These are phyloP conservation scores for Xylaria sp. DNA, from an alignment of 2,329 filamentous ascomycete species.

Conservation along the genomic window DNA sequence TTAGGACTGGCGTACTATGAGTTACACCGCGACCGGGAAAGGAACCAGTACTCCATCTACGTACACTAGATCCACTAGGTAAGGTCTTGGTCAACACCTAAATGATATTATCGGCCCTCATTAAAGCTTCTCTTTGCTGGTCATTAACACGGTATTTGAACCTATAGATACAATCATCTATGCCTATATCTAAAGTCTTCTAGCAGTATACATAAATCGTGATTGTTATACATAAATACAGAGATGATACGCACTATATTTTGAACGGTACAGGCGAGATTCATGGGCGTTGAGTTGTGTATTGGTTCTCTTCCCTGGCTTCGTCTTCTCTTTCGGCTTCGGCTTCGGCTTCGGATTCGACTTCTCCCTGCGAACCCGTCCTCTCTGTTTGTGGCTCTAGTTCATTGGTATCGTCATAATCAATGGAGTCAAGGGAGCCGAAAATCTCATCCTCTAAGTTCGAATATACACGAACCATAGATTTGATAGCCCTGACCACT, in stretches of 20 bases:
- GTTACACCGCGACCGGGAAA: background rate
- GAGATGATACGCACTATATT: slow-evolving; percentile 1
- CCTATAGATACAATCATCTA: slow-evolving; percentile 15
- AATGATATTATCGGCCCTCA: background rate
- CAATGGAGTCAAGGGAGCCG: slow-evolving; percentile 30
- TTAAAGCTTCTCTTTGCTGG: background rate
- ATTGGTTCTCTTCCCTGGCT: background rate
- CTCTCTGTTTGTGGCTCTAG: slow-evolving; percentile 1
- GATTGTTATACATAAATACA: slow-evolving; percentile 26
- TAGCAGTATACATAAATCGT: slow-evolving; percentile 22
- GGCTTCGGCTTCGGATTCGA: background rate
- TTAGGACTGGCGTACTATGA: background rate
- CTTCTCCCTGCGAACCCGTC: background rate
- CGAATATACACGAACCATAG: slow-evolving; percentile 48
- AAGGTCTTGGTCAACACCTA: background rate
- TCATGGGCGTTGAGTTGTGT: background rate
- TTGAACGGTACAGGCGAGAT: background rate
- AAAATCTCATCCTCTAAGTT: slow-evolving; percentile 46
- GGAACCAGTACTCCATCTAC: slow-evolving; percentile 2
- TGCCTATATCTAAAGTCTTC: slow-evolving; percentile 18
- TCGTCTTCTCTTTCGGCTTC: background rate
- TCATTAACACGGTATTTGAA: slow-evolving; percentile 11
- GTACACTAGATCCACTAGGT: background rate
- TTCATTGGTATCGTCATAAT: slow-evolving; percentile 25
- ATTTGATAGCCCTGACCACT: slow-evolving; percentile 47